Base-by-base conservation (phyloP, 2,329 filamentous ascomycete genomes). In the Alternaria incomplexa region DNA sequence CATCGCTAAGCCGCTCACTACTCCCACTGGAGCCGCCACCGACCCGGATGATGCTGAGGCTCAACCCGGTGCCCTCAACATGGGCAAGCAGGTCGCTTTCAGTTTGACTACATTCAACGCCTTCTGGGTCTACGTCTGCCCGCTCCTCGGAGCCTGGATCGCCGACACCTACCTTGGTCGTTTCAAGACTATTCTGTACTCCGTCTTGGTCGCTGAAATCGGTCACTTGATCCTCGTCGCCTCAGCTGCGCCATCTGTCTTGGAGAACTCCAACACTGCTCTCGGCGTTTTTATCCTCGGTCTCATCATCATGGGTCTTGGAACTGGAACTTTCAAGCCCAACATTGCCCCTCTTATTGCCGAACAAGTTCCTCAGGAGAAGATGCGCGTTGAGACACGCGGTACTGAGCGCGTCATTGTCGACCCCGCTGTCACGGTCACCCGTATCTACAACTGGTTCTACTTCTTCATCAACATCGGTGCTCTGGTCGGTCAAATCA, bases 311-410 rank as follows among this genome's bases (percentile, higher is more conserved):
- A 89, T 91, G 64, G 89, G 89, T 63, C 75, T 91, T 12, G 89
- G 89, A 56, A 90, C 89, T 2, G 89, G 89, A 69, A 88, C 88
- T 63, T 90, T 92, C 82, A 91, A 91, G 81, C 86, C 87, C 68
- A 91, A 91, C 77, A 85, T 87, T 47, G 82, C 83, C 54, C 85
- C 85, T 48, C 72, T 87, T 63, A 78, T 83, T 44, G 89, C 88
- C 55, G 89, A 91, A 67, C 90, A 92, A 80, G 89, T 91, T 69
- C 84, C 83, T 58, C 81, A 83, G 70, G 87, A 84, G 77, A 87
- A 77, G 76, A 88, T 81, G 54, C 25, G 82, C 23, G 73, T 82
- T 52, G 82, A 81, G 70, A 68, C 68, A 46, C 77, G 81, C 67
- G 78, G 68, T 7, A 87, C 86, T 43, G 85, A 88, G 77, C 82